These are phyloP conservation scores for Thermomyces lanuginosus DNA, from an alignment of 2,329 filamentous ascomycete genomes.

Conservation along the genomic window DNA sequence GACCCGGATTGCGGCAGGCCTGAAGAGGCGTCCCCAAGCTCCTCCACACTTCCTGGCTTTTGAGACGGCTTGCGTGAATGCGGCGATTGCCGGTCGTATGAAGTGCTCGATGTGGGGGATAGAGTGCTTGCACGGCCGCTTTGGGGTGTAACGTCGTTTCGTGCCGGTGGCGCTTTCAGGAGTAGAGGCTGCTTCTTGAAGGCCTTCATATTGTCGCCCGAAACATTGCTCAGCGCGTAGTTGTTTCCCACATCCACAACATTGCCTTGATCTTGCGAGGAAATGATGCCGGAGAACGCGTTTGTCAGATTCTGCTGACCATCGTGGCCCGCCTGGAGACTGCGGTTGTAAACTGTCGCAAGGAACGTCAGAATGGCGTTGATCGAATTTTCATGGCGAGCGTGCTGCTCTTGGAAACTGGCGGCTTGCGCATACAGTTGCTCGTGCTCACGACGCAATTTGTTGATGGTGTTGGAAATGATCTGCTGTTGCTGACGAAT, in stretches of 20 bases:
- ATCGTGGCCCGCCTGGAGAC: slow-evolving; percentile 70
- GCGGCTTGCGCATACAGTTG: slow-evolving; percentile 76
- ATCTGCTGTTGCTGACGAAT: slow-evolving; percentile 74
- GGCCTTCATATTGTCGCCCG: slow-evolving; percentile 18
- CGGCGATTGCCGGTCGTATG: slow-evolving; percentile 16
- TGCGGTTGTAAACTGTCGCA: slow-evolving; percentile 89
- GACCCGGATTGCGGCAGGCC: slow-evolving; percentile 15
- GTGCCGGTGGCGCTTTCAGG: slow-evolving; percentile 27
- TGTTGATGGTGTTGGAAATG: slow-evolving; percentile 67
- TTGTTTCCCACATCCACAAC: slow-evolving; percentile 48
- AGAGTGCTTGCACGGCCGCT: slow-evolving; percentile 8
- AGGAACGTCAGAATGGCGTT: slow-evolving; percentile 97
- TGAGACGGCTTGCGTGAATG: slow-evolving; percentile 17
- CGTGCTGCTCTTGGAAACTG: slow-evolving; percentile 79
- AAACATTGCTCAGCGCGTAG: slow-evolving; percentile 20
- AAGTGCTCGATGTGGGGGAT: slow-evolving; percentile 10
- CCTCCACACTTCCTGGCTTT: slow-evolving; percentile 25
- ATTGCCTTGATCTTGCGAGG: slow-evolving; percentile 44
- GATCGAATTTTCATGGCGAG: slow-evolving; percentile 95
- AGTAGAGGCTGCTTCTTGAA: slow-evolving; percentile 32
- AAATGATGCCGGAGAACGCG: slow-evolving; percentile 62
- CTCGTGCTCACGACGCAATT: slow-evolving; percentile 70
- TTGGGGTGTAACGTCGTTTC: slow-evolving; percentile 15
- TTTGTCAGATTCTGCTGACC: slow-evolving; percentile 63
- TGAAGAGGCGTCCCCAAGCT: slow-evolving; percentile 27